A percentile compares a stretch with the other conserved stretches of the same genome.
Evolutionary conservation across 331 rosid species (phyloP).

Genomic region (Stylosanthes scabra): DNA sequence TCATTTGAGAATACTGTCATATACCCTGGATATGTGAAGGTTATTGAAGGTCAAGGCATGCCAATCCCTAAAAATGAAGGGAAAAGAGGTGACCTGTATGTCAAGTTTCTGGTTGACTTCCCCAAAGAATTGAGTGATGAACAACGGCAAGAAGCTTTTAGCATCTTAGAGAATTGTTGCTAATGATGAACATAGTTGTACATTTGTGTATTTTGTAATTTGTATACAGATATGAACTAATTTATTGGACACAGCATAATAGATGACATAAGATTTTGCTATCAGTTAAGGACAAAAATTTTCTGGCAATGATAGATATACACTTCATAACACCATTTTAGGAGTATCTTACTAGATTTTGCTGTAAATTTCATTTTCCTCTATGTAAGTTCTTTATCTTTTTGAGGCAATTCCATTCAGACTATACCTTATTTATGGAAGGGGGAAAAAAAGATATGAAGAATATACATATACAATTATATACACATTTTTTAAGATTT

Average conservation of each 20-base stretch:
- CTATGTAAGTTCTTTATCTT: background rate
- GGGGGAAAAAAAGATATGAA: constrained; percentile 3
- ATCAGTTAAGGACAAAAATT: background rate
- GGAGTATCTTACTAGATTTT: background rate
- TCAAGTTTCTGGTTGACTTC: constrained; percentile 70
- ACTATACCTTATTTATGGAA: background rate
- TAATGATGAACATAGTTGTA: constrained; percentile 30
- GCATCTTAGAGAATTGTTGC: constrained; percentile 63
- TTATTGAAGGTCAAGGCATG: constrained; percentile 86
- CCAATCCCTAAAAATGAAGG: constrained; percentile 57
- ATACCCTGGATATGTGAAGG: constrained; percentile 77
- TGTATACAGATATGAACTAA: constrained; percentile 29
- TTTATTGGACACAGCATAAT: constrained; percentile 9
- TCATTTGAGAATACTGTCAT: constrained; percentile 68
- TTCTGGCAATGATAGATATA: background rate
- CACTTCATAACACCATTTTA: background rate
- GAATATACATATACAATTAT: constrained; percentile 31
- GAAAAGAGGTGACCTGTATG: constrained; percentile 72
- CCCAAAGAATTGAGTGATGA: constrained; percentile 64
- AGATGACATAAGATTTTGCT: constrained; percentile 8
- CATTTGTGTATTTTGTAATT: background rate
- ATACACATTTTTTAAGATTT: background rate
- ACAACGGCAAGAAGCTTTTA: constrained; percentile 64
- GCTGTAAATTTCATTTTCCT: background rate
- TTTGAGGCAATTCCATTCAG: background rate